phyloP scores from a whole-genome alignment of 768 basidiomycete species.

The Lentinus brumalis region DNA sequence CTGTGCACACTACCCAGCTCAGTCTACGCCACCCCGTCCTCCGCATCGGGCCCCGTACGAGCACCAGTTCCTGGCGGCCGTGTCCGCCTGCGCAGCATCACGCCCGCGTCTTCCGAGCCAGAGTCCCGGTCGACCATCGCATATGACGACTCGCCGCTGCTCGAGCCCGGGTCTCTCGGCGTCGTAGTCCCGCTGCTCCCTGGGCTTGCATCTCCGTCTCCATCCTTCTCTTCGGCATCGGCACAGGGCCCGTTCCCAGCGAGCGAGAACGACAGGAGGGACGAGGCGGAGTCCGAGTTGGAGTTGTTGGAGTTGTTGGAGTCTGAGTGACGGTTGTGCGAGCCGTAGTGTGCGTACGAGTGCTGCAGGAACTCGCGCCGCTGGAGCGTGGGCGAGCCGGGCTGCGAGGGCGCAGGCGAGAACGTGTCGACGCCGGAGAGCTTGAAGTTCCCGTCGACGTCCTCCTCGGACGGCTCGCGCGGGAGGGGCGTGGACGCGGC shows the following conservation, averaged over 20 bases:
- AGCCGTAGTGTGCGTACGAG: slow-evolving; percentile 12
- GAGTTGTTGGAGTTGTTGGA: background rate
- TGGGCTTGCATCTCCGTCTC: slow-evolving; percentile 1
- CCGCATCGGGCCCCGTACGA: slow-evolving; percentile 12
- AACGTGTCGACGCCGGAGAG: slow-evolving; percentile 74
- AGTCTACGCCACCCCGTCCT: background rate
- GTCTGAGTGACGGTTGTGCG: slow-evolving; percentile 9
- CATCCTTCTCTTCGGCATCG: background rate
- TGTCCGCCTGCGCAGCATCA: slow-evolving; percentile 24
- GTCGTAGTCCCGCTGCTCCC: slow-evolving; percentile 11
- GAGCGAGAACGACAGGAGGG: background rate
- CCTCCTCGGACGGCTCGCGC: slow-evolving; percentile 18
- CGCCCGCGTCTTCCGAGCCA: slow-evolving; percentile 26
- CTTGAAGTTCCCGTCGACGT: slow-evolving; percentile 43
- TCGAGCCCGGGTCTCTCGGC: slow-evolving; percentile 19
- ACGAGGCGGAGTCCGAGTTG: background rate
- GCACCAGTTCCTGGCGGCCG: slow-evolving; percentile 17
- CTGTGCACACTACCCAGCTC: background rate
- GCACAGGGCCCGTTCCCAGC: slow-evolving; percentile 3
- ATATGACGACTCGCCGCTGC: slow-evolving; percentile 28
- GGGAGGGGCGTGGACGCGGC: background rate
- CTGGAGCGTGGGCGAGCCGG: slow-evolving; percentile 60
- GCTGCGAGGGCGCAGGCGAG: slow-evolving; percentile 67
- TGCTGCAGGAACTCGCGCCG: slow-evolving; percentile 22
- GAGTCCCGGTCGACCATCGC: slow-evolving; percentile 27